Conservation (phyloP, 495 filamentous ascomycete genomes). For the Xylaria sp. region DNA sequence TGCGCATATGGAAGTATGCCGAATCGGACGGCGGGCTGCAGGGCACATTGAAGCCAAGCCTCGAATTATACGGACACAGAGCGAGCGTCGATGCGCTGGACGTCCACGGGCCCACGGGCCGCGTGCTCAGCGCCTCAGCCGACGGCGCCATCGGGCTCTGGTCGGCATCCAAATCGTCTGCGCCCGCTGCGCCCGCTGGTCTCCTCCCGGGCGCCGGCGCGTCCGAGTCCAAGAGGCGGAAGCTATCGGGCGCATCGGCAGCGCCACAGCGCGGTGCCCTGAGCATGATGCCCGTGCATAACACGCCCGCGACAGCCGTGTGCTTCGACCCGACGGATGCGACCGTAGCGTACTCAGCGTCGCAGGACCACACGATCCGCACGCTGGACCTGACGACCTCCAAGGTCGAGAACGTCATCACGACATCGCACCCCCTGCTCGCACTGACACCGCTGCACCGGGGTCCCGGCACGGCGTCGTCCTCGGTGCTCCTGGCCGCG, state of each 20-base stretch:
- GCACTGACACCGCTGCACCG: slow-evolving; percentile 73
- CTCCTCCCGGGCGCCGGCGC: slow-evolving; percentile 67
- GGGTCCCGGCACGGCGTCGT: slow-evolving; percentile 40
- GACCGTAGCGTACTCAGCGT: slow-evolving; percentile 87
- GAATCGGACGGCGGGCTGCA: slow-evolving; percentile 65
- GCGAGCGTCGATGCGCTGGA: slow-evolving; percentile 75
- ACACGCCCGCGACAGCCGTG: slow-evolving; percentile 71
- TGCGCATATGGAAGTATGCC: slow-evolving; percentile 87
- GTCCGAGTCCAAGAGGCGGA: slow-evolving; percentile 76
- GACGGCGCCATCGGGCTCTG: slow-evolving; percentile 86
- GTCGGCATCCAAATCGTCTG: slow-evolving; percentile 75
- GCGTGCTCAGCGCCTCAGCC: slow-evolving; percentile 80
- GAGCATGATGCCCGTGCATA: slow-evolving; percentile 72
- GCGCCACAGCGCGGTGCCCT: slow-evolving; percentile 82
- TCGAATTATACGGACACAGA: slow-evolving; percentile 90
- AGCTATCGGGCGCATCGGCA: slow-evolving; percentile 63
- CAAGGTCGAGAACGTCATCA: slow-evolving; percentile 74
- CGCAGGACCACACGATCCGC: slow-evolving; percentile 85
- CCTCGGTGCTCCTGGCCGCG: slow-evolving; percentile 72
- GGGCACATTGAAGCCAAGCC: slow-evolving; percentile 71
- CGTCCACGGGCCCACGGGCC: slow-evolving; percentile 74
- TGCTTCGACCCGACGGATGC: slow-evolving; percentile 84
- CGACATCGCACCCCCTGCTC: slow-evolving; percentile 80
- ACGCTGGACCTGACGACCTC: slow-evolving; percentile 90
- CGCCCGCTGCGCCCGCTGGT: slow-evolving; percentile 69